Evolutionary conservation across 257 asterid species (phyloP), one percentile per base, ranked within the genome.

Genomic region (Striga asiatica): DNA sequence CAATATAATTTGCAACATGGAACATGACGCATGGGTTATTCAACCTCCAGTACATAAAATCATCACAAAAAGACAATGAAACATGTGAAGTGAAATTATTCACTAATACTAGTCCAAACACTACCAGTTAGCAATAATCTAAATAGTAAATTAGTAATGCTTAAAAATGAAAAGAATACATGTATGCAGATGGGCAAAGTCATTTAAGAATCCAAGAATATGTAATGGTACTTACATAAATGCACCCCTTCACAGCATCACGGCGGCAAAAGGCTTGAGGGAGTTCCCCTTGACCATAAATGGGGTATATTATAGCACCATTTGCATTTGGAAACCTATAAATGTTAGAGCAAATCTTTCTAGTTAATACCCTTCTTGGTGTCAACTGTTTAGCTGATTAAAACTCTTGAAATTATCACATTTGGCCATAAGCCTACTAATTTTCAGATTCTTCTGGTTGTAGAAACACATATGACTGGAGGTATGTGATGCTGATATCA

Each of bases 221-320:
- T 5, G 24, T 28, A 24, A 42, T 35, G 38, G 55, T 54, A 70
- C 96, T 58, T 79, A 91, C 98, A 74, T 82, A 67, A 51, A 76
- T 76, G 82, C 94, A 84, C 51, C 97, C 96, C 76, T 91, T 91
- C 56, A 91, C 98, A 41, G 95, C 98, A 75, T 95, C 95, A 63
- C 97, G 93, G 12, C 97, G 93, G 71, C 97, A 87, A 76, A 91
- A 91, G 25, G 98, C 89, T 74, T 87, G 95, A 43, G 95, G 87
- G 57, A 91, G 82, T 71, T 84, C 95, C 61, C 96, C 97, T 67
- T 84, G 98, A 50, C 97, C 98, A 28, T 84, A 82, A 21, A 87
- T 74, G 58, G 98, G 97, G 70, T 87, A 91, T 63, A 87, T 78
- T 84, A 87, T 71, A 52, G 95, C 97, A 61, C 98, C 95, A 62